A percentile compares a stretch with the other conserved stretches of the same genome.
phyloP scores from a whole-genome alignment of 139 green algal genomes.

The Spirogloea muscicola region DNA sequence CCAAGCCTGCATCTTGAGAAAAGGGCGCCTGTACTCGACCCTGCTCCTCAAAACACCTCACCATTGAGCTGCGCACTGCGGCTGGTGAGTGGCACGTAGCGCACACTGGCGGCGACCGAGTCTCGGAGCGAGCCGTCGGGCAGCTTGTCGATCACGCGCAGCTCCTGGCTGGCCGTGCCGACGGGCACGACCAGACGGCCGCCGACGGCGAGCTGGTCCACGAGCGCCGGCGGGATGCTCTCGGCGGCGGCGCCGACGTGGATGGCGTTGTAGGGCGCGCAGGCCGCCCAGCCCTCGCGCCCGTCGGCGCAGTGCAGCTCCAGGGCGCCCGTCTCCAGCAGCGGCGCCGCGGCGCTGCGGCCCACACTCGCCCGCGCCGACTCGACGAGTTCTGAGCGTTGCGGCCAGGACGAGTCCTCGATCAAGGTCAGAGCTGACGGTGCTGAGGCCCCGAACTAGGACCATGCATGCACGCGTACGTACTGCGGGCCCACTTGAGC shows the following conservation, averaged over 20 bases:
- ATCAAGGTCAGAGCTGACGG: no score
- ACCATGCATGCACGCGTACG: no score
- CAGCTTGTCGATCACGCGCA: constrained; percentile 41
- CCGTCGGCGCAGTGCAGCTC: constrained; percentile 19
- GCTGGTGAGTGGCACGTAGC: constrained; percentile 43
- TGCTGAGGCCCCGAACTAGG: no score
- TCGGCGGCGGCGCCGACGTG: constrained; percentile 65
- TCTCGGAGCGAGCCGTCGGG: constrained; percentile 18
- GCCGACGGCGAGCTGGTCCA: constrained; percentile 59
- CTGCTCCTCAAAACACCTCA: no score
- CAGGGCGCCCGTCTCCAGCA: constrained; percentile 22
- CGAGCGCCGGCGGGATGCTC: constrained; percentile 46
- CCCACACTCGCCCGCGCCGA: no score
- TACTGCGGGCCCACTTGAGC: no score
- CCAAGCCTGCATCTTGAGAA: no score
- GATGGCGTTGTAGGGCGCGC: constrained; percentile 78
- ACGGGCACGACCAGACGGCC: constrained; percentile 76
- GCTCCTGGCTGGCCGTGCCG: constrained; percentile 43
- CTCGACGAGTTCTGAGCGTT: no score
- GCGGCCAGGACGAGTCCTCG: no score
- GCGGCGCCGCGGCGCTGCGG: background rate
- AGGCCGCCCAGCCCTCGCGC: constrained; percentile 41
- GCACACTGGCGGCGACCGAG: constrained; percentile 9
- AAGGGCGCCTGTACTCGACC: no score
- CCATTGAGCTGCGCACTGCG: background rate